These are phyloP conservation scores for Lasiosphaeria miniovina DNA, from an alignment of 495 filamentous ascomycete genomes.

Conservation along the genomic window DNA sequence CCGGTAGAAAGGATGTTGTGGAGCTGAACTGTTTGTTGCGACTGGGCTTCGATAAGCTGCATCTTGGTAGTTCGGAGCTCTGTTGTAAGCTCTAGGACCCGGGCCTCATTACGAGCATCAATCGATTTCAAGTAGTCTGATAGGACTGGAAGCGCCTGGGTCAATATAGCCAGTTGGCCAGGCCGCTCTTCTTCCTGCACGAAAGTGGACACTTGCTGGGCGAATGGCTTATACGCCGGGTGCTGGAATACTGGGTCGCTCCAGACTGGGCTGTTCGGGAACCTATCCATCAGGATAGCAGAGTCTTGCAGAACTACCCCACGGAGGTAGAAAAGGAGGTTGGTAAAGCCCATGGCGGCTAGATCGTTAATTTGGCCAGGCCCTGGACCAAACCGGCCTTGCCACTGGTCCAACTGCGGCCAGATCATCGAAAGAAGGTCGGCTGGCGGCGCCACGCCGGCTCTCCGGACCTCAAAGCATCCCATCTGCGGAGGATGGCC, in stretches of 20 bases:
- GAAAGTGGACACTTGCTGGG: not conserved
- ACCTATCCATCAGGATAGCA: not conserved
- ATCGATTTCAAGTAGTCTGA: not conserved
- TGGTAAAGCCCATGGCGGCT: slow-evolving; percentile 1
- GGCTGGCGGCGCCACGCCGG: not conserved
- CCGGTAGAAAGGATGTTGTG: not conserved
- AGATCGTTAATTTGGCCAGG: not conserved
- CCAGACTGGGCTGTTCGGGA: not conserved
- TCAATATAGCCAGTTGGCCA: not conserved
- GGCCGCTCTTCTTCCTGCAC: not conserved
- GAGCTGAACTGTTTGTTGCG: not conserved
- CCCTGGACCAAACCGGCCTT: slow-evolving; percentile 1
- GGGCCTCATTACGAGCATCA: not conserved
- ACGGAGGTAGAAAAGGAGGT: slow-evolving; percentile 8
- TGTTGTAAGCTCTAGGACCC: not conserved
- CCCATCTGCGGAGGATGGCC: not conserved
- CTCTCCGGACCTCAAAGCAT: slow-evolving; percentile 2
- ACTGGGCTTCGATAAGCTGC: not conserved
- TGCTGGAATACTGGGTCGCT: not conserved
- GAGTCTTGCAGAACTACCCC: slow-evolving; percentile 4
- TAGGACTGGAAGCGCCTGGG: not conserved
- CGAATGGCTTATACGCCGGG: not conserved
- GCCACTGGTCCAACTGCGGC: slow-evolving; percentile 3
- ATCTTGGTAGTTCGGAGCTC: not conserved
- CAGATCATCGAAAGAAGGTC: slow-evolving; percentile 3